Base-by-base conservation (phyloP, 2,329 filamentous ascomycete genomes). In the Nigrospora oryzae region DNA sequence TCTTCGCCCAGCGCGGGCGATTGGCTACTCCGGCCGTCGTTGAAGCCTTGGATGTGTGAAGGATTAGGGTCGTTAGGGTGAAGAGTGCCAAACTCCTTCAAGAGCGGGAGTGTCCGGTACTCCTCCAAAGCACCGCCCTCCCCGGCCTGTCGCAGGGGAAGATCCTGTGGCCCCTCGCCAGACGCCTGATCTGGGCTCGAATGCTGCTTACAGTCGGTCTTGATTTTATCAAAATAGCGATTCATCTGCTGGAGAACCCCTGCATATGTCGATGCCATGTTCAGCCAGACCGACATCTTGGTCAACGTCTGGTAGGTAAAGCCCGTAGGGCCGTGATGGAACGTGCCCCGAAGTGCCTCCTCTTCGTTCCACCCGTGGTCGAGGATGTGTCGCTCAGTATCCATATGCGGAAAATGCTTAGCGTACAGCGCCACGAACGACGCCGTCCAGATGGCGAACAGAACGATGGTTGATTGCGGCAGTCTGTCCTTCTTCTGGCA, bases 351-450 rank as follows among this genome's bases (percentile, higher is more conserved):
- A 6, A 44, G 40, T 14, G 50, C 38, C 8, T 51, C 53, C 4
- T 44, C 45, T 32, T 55, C 48, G 23, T 66, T 58, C 36, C 62
- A 67, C 16, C 70, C 64, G 2, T 64, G 50, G 37, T 53, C 54
- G 6, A 67, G 57, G 64, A 86, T 74, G 55, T 76, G 74, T 3
- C 67, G 63, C 11, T 74, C 64, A 1, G 67, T 68, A 52, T 88
- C 84, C 79, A 88, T 86, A 46, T 77, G 73, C 0, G 81, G 80
- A 46, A 87, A 88, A 54, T 81, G 77, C 38, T 72, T 69, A 11
- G 77, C 78, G 57, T 87, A 88, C 3, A 85, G 69, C 32, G 80
- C 79, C 14, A 79, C 71, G 53, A 85, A 83, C 0, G 77, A 75
- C 1, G 83, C 81, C 11, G 75, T 77, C 69, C 82, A 88, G 35